These are phyloP conservation scores for Malus hybrid DNA, from an alignment of 331 rosid species.

Conservation along the genomic window DNA sequence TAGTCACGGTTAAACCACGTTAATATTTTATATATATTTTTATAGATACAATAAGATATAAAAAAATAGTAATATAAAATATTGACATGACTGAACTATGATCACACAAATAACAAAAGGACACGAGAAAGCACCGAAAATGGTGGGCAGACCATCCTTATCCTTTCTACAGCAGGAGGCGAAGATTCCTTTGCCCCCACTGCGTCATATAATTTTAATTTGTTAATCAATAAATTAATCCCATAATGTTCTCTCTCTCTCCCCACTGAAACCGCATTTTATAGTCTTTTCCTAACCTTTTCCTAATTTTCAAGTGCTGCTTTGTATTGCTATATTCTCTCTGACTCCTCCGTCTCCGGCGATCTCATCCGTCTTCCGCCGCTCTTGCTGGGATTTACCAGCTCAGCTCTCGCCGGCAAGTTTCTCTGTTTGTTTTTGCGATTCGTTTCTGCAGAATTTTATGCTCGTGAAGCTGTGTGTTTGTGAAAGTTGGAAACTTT, in stretches of 20 bases:
- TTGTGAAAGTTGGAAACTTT: slow-evolving; percentile 1
- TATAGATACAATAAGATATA: no score
- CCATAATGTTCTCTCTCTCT: not conserved
- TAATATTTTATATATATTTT: no score
- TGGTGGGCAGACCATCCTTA: no score
- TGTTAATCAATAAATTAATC: not conserved
- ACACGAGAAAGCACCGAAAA: no score
- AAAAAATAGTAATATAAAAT: no score
- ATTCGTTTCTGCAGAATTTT: not conserved
- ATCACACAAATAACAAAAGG: no score
- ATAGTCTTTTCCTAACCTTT: slow-evolving; percentile 36
- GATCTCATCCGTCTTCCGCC: not conserved
- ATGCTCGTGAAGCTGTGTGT: not conserved
- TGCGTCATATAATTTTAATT: not conserved
- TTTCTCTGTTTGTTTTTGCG: not conserved
- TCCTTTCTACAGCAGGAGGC: not conserved
- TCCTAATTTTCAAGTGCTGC: slow-evolving; percentile 45
- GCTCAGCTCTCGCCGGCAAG: not conserved
- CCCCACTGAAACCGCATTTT: slow-evolving; percentile 41
- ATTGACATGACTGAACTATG: no score
- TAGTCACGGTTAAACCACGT: no score
- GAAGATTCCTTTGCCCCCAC: not conserved
- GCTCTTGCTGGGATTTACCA: not conserved
- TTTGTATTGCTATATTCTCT: slow-evolving; percentile 32
- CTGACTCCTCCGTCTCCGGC: slow-evolving; percentile 6